Conservation (phyloP, 495 filamentous ascomycete genomes). For the Penicillium diatomitis region DNA sequence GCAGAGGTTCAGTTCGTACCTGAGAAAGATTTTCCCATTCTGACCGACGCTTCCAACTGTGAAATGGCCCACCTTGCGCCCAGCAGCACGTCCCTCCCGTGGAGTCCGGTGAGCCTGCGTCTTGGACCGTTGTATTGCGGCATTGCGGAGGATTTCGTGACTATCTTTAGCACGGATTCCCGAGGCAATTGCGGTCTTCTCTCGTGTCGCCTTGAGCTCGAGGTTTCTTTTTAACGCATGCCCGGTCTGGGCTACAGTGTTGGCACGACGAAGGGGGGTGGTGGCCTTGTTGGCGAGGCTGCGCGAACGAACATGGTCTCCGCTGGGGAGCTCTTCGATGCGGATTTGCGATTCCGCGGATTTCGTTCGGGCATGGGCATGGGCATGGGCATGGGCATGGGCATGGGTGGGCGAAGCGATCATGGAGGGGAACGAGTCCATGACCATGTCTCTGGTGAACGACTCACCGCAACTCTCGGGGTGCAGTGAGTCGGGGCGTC, state of each 20-base stretch:
- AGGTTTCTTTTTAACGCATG: conserved; percentile 24
- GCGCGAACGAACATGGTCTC: conserved; percentile 10
- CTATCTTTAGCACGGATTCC: conserved; percentile 38
- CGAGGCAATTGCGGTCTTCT: conserved; percentile 21
- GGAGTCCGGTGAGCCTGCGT: conserved; percentile 21
- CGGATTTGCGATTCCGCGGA: conserved; percentile 11
- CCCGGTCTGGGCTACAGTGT: conserved; percentile 33
- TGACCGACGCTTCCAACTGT: conserved; percentile 90
- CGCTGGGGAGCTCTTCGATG: conserved; percentile 12
- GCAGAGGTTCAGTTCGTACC: conserved; percentile 47
- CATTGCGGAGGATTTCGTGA: conserved; percentile 37
- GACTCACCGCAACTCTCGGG: not conserved
- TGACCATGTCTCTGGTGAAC: not conserved
- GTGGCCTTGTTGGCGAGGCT: conserved; percentile 11
- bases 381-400: conserved; percentile 8
- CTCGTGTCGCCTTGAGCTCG: conserved; percentile 22
- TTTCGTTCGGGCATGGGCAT: conserved; percentile 1
- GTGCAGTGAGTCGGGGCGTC: conserved; percentile 12
- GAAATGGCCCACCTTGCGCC: conserved; percentile 64
- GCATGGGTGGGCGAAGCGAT: conserved; percentile 9
- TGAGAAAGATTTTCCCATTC: conserved; percentile 87
- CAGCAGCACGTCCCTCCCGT: conserved; percentile 23
- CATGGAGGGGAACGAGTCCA: conserved; percentile 15
- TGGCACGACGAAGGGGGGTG: conserved; percentile 29
- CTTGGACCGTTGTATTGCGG: conserved; percentile 31